Evolutionary conservation across 164 flowering plant species (phyloP).

Genomic region (Nymphaea colorata): DNA sequence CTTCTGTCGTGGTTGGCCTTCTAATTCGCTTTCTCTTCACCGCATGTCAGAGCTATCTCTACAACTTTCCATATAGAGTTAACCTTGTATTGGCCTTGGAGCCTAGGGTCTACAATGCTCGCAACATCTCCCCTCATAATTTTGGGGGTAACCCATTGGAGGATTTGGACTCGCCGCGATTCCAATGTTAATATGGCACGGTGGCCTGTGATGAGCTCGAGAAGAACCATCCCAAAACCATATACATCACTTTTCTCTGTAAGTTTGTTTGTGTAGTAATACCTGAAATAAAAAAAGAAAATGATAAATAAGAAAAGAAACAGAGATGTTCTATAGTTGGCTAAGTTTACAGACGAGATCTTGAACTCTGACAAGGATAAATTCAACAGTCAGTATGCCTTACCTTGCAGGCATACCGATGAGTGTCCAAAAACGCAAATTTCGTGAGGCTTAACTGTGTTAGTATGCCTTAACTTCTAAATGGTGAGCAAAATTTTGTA

Average conservation of each 20-base stretch:
- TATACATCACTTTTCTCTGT: conserved; percentile 45
- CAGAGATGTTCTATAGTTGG: too few species aligned
- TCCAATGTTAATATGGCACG: conserved; percentile 12
- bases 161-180: conserved; percentile 16
- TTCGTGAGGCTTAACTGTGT: too few species aligned
- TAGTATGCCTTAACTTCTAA: too few species aligned
- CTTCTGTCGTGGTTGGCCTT: conserved; percentile 31
- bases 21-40: conserved; percentile 4
- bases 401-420: too few species aligned
- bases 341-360: too few species aligned
- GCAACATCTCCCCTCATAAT: conserved; percentile 24
- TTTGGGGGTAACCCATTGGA: conserved; percentile 21
- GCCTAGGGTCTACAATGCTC: conserved; percentile 26
- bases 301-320: not conserved
- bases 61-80: conserved; percentile 34
- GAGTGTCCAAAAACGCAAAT: too few species aligned
- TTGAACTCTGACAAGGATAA: too few species aligned
- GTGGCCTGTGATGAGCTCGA: conserved; percentile 37
- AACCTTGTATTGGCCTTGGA: conserved; percentile 16
- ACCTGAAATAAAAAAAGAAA: conserved; percentile 11
- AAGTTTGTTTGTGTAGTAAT: conserved; percentile 15
- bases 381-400: too few species aligned
- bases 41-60: conserved; percentile 40
- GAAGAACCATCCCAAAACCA: conserved; percentile 42
- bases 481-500: too few species aligned